Percentiles rank a stretch among this genome's conserved stretches.
Evolutionary conservation across 2,329 filamentous ascomycete species (phyloP).

Genomic region (Talaromyces sp.): DNA sequence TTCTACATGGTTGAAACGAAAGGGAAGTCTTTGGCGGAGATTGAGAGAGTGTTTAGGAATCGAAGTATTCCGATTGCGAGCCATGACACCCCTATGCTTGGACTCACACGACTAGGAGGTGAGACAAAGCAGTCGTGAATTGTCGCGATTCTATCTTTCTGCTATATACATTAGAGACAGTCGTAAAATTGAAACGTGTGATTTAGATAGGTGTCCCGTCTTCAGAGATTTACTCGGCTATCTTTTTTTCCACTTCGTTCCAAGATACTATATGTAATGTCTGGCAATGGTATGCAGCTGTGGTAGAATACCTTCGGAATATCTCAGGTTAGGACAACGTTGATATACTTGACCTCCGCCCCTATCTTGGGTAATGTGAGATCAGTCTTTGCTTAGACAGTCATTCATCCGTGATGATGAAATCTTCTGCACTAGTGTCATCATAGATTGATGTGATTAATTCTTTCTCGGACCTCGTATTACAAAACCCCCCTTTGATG

Average conservation of each 20-base stretch:
- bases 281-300: background rate
- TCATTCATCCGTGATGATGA: too few relatives aligned
- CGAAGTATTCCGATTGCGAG: background rate
- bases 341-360: too few relatives aligned
- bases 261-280: background rate
- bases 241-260: background rate
- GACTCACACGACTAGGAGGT: background rate
- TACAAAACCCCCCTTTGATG: too few relatives aligned
- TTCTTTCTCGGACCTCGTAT: too few relatives aligned
- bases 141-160: background rate
- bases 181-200: background rate
- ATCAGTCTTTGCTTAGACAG: too few relatives aligned
- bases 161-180: background rate
- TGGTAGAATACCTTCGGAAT: background rate
- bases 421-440: too few relatives aligned
- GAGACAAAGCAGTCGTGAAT: background rate
- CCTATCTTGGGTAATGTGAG: too few relatives aligned
- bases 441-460: too few relatives aligned
- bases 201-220: background rate
- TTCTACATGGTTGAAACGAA: constrained; percentile 52
- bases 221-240: background rate
- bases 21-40: constrained; percentile 47
- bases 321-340: background rate
- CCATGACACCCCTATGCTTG: background rate
- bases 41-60: constrained; percentile 46